These are phyloP conservation scores for Mucor mucedo DNA, from an alignment of 371 early-diverging fungal species.

Conservation along the genomic window DNA sequence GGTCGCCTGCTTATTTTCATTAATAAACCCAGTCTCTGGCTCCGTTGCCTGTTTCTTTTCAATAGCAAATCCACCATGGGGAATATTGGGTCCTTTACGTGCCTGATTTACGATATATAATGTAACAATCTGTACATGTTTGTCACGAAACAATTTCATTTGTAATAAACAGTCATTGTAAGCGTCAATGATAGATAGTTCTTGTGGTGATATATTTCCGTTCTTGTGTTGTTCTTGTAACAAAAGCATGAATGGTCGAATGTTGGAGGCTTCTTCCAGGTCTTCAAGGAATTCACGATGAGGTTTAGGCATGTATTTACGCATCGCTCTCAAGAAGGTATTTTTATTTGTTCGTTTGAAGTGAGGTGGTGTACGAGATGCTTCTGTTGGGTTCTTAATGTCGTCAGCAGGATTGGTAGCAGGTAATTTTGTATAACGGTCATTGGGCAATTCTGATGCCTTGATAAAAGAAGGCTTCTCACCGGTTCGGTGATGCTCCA, in stretches of 20 bases:
- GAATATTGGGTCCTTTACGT: slow-evolving; percentile 72
- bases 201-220: slow-evolving; percentile 20
- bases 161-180: slow-evolving; percentile 84
- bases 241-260: slow-evolving; percentile 61
- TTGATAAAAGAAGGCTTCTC: slow-evolving; percentile 39
- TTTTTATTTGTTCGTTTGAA: slow-evolving; percentile 57
- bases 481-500: slow-evolving; percentile 88
- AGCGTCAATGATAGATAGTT: slow-evolving; percentile 43
- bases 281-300: slow-evolving; percentile 89
- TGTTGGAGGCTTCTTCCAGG: slow-evolving; percentile 67
- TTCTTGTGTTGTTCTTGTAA: slow-evolving; percentile 32
- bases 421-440: slow-evolving; percentile 44
- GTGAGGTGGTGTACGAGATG: slow-evolving; percentile 42
- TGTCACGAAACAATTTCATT: slow-evolving; percentile 88
- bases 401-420: slow-evolving; percentile 45
- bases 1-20: not conserved
- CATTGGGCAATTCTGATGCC: slow-evolving; percentile 25
- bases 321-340: slow-evolving; percentile 85
- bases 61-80: slow-evolving; percentile 63
- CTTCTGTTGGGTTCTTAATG: slow-evolving; percentile 26
- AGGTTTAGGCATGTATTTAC: slow-evolving; percentile 89
- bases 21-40: not conserved
- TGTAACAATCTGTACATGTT: slow-evolving; percentile 91
- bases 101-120: slow-evolving; percentile 92
- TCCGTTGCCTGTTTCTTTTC: slow-evolving; percentile 30